Conservation (phyloP, 1,284 basidiomycete species). For the Moniliella sp. region DNA sequence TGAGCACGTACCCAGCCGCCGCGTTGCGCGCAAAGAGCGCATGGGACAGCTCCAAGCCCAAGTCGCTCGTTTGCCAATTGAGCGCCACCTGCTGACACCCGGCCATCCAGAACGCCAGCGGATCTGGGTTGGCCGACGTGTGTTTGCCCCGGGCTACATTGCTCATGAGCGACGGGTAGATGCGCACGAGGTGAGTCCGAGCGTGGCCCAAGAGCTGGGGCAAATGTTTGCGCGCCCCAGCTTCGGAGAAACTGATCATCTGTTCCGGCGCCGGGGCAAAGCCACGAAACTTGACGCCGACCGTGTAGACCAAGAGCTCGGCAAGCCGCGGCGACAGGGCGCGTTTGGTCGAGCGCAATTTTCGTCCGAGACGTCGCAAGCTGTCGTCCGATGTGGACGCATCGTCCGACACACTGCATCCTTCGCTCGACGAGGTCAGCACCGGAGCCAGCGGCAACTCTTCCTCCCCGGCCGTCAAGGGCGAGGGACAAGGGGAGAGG, state of each 20-base stretch:
- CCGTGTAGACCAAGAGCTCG: constrained; percentile 69
- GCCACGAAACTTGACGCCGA: constrained; percentile 81
- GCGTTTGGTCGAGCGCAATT: constrained; percentile 6
- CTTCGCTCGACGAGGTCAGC: background rate
- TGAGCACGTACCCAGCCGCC: constrained; percentile 67
- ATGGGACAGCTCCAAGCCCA: constrained; percentile 59
- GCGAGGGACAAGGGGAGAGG: constrained; percentile 1
- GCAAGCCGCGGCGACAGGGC: constrained; percentile 53
- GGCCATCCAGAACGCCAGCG: constrained; percentile 67
- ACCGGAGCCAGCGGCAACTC: background rate
- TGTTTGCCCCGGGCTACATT: constrained; percentile 13
- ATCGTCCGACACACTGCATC: background rate
- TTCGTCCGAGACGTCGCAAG: background rate
- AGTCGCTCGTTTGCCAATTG: constrained; percentile 75
- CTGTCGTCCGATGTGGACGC: background rate
- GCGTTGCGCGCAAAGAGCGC: constrained; percentile 81
- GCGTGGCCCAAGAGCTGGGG: constrained; percentile 69
- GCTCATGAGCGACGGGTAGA: constrained; percentile 66
- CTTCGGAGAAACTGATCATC: constrained; percentile 80
- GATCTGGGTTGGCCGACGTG: constrained; percentile 53
- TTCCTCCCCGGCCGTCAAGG: constrained; percentile 1
- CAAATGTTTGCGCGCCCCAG: constrained; percentile 13
- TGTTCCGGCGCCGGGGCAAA: constrained; percentile 71
- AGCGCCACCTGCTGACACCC: constrained; percentile 85
- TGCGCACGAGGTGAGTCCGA: constrained; percentile 58